A percentile compares a stretch with the other conserved stretches of the same genome.
phyloP scores from a whole-genome alignment of 108 stramenopile species.

The Cyclotella sp. region DNA sequence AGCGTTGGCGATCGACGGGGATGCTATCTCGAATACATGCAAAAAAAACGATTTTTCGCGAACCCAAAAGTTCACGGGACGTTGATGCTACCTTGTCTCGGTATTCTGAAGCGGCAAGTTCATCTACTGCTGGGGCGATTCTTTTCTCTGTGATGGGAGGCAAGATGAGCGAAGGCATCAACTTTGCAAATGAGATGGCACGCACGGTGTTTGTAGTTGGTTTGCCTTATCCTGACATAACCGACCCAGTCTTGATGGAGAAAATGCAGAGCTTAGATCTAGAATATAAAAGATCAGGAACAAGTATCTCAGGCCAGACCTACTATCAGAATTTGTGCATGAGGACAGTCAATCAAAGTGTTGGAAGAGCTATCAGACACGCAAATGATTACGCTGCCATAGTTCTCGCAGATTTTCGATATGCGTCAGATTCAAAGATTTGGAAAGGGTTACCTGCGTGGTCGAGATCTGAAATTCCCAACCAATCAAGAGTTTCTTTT shows the following conservation, averaged over 20 bases:
- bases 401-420: slow-evolving; percentile 89
- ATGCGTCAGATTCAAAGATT: slow-evolving; percentile 66
- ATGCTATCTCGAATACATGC: slow-evolving; percentile 63
- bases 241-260: slow-evolving; percentile 94
- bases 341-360: slow-evolving; percentile 97
- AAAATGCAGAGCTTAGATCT: slow-evolving; percentile 80
- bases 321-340: slow-evolving; percentile 97
- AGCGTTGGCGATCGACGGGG: slow-evolving; percentile 72
- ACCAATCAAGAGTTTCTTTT: slow-evolving; percentile 21
- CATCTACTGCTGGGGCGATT: slow-evolving; percentile 70
- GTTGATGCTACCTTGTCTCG: slow-evolving; percentile 75
- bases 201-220: slow-evolving; percentile 96
- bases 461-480: slow-evolving; percentile 54
- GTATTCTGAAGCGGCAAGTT: slow-evolving; percentile 66
- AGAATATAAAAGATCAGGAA: slow-evolving; percentile 26
- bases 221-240: slow-evolving; percentile 96
- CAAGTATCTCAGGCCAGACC: slow-evolving; percentile 57
- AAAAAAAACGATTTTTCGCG: slow-evolving; percentile 74
- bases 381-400: slow-evolving; percentile 93
- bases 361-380: slow-evolving; percentile 98
- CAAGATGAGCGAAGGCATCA: slow-evolving; percentile 99
- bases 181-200: slow-evolving; percentile 97
- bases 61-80: slow-evolving; percentile 82
- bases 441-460: slow-evolving; percentile 82
- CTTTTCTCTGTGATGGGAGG: slow-evolving; percentile 97